A percentile compares a stretch with the other conserved stretches of the same genome.
Conservation (phyloP, 2,329 filamentous ascomycete genomes). For the Colletotrichum tanaceti region DNA sequence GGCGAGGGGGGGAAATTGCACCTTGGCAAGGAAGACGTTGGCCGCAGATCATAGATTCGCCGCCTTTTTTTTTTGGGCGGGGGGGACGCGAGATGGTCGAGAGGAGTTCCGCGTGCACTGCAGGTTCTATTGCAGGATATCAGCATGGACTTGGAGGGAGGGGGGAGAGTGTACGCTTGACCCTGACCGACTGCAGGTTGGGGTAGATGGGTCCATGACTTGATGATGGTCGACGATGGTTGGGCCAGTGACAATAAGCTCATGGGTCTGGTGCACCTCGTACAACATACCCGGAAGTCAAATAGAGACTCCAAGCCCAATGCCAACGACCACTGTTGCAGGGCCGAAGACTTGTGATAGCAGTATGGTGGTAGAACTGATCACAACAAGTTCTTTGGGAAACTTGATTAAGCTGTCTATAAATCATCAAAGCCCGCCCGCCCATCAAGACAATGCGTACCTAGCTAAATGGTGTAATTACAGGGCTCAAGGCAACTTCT, state of each 20-base stretch:
- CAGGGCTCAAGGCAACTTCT: not conserved
- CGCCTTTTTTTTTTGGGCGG: no score
- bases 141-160: not conserved
- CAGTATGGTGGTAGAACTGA: no score
- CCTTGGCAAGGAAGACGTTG: not conserved
- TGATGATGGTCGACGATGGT: not conserved
- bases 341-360: no score
- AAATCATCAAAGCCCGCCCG: no score
- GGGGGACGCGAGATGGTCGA: constrained; percentile 14
- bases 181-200: not conserved
- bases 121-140: not conserved
- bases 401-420: no score
- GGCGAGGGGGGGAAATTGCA: not conserved
- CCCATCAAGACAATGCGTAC: not conserved
- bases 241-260: constrained; percentile 15
- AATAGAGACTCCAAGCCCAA: not conserved
- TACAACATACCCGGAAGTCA: constrained; percentile 8
- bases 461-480: no score
- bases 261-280: not conserved
- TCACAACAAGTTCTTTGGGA: no score
- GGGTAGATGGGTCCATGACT: not conserved
- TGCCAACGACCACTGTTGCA: not conserved
- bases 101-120: not conserved
- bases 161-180: not conserved
- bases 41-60: no score